Conservation (phyloP, 805 yeast genomes). For the Sungouiella thailandica region DNA sequence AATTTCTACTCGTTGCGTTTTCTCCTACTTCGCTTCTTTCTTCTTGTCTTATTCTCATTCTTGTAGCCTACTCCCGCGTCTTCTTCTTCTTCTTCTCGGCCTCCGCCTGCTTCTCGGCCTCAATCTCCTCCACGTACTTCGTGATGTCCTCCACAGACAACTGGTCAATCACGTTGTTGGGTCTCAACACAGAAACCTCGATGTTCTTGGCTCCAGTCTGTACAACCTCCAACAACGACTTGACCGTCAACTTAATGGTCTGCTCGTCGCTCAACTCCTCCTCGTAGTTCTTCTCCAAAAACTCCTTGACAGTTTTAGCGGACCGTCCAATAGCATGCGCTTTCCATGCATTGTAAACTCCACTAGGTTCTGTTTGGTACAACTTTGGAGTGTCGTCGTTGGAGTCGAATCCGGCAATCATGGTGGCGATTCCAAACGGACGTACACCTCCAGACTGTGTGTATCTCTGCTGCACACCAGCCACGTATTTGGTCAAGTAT, state of each 20-base stretch:
- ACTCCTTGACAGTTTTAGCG: constrained; percentile 91
- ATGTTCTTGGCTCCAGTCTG: constrained; percentile 97
- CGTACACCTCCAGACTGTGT: constrained; percentile 98
- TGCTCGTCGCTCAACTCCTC: constrained; percentile 61
- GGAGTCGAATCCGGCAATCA: constrained; percentile 93
- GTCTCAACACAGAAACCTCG: constrained; percentile 82
- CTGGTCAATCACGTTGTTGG: constrained; percentile 54
- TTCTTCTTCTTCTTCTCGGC: constrained; percentile 61
- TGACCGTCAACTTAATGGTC: constrained; percentile 76
- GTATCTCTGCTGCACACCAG: constrained; percentile 96
- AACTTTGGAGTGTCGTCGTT: constrained; percentile 76
- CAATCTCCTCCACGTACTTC: constrained; percentile 72
- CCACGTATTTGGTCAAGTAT: constrained; percentile 87
- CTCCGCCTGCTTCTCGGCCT: constrained; percentile 81
- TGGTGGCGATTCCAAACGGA: constrained; percentile 94
- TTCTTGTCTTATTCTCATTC: too few relatives aligned
- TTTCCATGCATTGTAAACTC: constrained; percentile 96
- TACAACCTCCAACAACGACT: constrained; percentile 88
- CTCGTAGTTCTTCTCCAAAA: constrained; percentile 81
- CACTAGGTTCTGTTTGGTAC: constrained; percentile 96
- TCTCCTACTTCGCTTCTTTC: too few relatives aligned
- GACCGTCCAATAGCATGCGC: constrained; percentile 96
- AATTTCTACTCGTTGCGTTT: too few relatives aligned
- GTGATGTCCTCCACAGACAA: constrained; percentile 70
- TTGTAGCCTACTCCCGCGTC: constrained; percentile 19